phyloP scores from a whole-genome alignment of 2,329 filamentous ascomycete genomes.

The Fusarium haematococcum region DNA sequence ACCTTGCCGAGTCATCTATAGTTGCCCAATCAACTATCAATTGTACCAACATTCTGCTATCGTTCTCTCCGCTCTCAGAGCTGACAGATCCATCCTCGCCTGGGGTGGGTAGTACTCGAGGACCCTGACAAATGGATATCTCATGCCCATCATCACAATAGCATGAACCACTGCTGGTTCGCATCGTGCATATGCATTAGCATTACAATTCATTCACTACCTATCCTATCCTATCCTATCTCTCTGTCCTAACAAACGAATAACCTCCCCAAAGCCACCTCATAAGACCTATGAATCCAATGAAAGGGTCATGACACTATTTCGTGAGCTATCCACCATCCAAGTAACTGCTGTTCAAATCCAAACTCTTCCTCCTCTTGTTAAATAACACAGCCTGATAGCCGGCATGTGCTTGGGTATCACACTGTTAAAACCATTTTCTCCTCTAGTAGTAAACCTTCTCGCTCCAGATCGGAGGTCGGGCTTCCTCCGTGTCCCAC shows the following conservation, averaged over 20 bases:
- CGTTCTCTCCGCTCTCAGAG: background rate
- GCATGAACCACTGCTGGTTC: background rate
- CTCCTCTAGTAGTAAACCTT: slow-evolving; percentile 57
- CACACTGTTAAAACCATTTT: slow-evolving; percentile 28
- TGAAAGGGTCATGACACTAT: background rate
- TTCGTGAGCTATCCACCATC: slow-evolving; percentile 4
- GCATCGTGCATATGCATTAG: slow-evolving; percentile 29
- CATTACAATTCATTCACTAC: slow-evolving; percentile 32
- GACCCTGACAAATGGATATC: background rate
- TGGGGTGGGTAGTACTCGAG: background rate
- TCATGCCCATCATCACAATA: background rate
- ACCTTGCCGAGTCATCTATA: slow-evolving; percentile 6
- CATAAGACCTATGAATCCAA: background rate
- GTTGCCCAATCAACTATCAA: slow-evolving; percentile 41
- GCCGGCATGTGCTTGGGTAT: slow-evolving; percentile 44
- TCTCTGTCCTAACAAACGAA: slow-evolving; percentile 1
- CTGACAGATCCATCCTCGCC: background rate
- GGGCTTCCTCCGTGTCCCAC: slow-evolving; percentile 56
- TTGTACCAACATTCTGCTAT: background rate
- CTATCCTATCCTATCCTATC: slow-evolving; percentile 1
- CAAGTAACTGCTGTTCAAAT: background rate
- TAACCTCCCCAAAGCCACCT: background rate
- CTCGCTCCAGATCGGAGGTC: slow-evolving; percentile 59
- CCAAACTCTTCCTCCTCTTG: background rate
- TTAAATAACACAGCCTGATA: slow-evolving; percentile 37